Evolutionary conservation across 306 rosid species (phyloP), one percentile per base, ranked within the genome.

Genomic region (Rosa chinensis): DNA sequence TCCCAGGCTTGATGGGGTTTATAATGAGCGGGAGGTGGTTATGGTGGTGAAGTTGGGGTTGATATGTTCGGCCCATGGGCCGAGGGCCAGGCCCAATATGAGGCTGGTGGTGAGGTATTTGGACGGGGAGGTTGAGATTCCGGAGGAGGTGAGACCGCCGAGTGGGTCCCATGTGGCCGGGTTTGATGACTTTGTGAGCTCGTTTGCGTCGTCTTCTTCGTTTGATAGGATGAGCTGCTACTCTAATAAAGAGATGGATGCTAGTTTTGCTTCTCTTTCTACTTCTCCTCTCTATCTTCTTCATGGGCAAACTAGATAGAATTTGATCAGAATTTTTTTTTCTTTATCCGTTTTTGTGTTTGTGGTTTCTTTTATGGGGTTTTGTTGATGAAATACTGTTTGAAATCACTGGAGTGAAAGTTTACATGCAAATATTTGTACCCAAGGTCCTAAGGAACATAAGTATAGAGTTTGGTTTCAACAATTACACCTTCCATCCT

Each of bases 31-130:
- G 4, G 93, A 91, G 82, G 85, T 84, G 8, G 37, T 73, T 66
- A 49, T 82, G 85, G 89, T 91, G 72, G 42, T 91, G 86, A 90
- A 91, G 75, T 11, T 93, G 78, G 98, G 98, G 23, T 62, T 93
- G 64, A 77, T 91, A 63, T 90, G 98, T 28, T 93, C 97, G 37
- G 83, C 81, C 73, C 86, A 86, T 80, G 78, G 10, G 32, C 80
- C 88, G 3, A 43, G 25, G 58, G 83, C 62, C 2, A 87, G 98
- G 88, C 97, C 97, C 20, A 85, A 50, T 52, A 89, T 89, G 93
- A 87, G 92, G 69, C 88, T 81, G 70, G 87, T 90, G 18, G 76
- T 91, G 82, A 89, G 90, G 87, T 84, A 77, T 73, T 81, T 93
- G 84, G 95, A 91, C 8, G 95, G 97, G 6, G 95, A 93, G 75